Evolutionary conservation across 148 eudicot genomes (phyloP), one percentile per base, ranked within the genome.

Genomic region (Hydrangea macrophylla): DNA sequence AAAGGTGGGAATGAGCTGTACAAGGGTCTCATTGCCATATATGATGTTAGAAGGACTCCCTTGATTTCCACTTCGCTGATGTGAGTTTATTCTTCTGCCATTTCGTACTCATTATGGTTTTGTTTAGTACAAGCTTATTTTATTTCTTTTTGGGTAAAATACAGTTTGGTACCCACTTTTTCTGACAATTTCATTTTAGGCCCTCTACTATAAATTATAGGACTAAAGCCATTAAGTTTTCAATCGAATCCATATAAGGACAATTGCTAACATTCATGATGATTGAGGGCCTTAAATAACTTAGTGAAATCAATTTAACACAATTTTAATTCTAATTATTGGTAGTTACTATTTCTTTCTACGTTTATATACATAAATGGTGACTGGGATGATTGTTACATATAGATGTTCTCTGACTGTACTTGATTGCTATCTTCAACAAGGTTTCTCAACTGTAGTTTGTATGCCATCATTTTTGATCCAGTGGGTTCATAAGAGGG

Each of bases 401-500:
- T n/a, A n/a, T n/a, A n/a, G n/a, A n/a, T n/a, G 25, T 42, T 33
- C 17, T 0, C 27, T 51, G 58, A 32, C 20, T 13, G 7, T 37
- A 32, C 26, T 35, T 65, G 56, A 58, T 51, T 54, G 53, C n/a
- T 62, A 55, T 12, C 26, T 39, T 72, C 24, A 55, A 12, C 44
- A 33, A n/a, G 23, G 13, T 33, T 53, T 42, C 32, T 72, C 5
- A 58, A 71, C 55, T 64, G 37, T 65, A 64, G 48, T 26, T 50
- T 50, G 48, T 26, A 42, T 50, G n/a, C 23, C 53, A 6, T 22
- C 35, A 12, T 32, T 51, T 48, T 70, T 64, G 20, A 63, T 78
- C 40, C 81, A 90, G 98, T 79, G 98, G 98, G 61, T 94, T 94
- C 79, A 87, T 94, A 62, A 81, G 98, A 80, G 98, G 98, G 40